Percentiles rank a stretch among this genome's conserved stretches.
Evolutionary conservation across 2,329 filamentous ascomycete genomes (phyloP).

Genomic region (Pseudogymnoascus sp.): DNA sequence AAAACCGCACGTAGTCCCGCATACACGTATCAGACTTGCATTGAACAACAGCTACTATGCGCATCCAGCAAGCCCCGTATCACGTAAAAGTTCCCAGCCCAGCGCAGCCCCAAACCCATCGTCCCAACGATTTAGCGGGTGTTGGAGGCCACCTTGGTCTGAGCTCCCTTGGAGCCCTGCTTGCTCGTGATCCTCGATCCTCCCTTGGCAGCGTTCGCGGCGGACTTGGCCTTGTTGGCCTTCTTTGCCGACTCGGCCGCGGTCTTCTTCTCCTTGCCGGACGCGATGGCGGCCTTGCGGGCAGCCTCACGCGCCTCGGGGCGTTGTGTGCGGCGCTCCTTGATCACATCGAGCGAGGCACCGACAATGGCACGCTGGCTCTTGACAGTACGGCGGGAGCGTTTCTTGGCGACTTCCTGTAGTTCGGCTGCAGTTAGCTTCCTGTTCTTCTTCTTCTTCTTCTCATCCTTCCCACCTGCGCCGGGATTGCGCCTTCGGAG

Average conservation of each 20-base stretch:
- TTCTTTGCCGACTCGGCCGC: slow-evolving; percentile 87
- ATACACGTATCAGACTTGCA: slow-evolving; percentile 13
- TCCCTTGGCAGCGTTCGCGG: slow-evolving; percentile 65
- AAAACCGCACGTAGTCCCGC: not conserved
- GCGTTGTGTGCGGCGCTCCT: slow-evolving; percentile 92
- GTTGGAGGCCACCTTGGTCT: slow-evolving; percentile 75
- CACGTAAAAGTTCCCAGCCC: slow-evolving; percentile 10
- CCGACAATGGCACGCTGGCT: slow-evolving; percentile 97
- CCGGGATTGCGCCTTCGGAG: slow-evolving; percentile 10
- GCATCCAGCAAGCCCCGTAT: slow-evolving; percentile 9
- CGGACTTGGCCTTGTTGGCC: slow-evolving; percentile 96
- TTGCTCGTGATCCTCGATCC: slow-evolving; percentile 85
- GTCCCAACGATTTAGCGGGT: slow-evolving; percentile 57
- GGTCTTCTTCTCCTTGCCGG: slow-evolving; percentile 97
- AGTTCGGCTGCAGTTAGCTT: slow-evolving; percentile 15
- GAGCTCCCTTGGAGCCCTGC: slow-evolving; percentile 90
- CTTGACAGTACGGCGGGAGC: slow-evolving; percentile 96
- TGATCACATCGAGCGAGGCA: slow-evolving; percentile 99
- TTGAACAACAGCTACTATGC: slow-evolving; percentile 13
- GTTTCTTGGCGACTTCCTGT: slow-evolving; percentile 99
- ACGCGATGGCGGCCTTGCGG: slow-evolving; percentile 84
- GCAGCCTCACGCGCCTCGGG: slow-evolving; percentile 92
- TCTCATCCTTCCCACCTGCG: not conserved
- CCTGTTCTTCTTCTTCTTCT: not conserved
- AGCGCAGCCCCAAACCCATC: slow-evolving; percentile 15